A percentile compares a stretch with the other conserved stretches of the same genome.
Evolutionary conservation across 228 moss, liverwort and hornwort species (phyloP).

Genomic region (Sphagnum magellanicum): DNA sequence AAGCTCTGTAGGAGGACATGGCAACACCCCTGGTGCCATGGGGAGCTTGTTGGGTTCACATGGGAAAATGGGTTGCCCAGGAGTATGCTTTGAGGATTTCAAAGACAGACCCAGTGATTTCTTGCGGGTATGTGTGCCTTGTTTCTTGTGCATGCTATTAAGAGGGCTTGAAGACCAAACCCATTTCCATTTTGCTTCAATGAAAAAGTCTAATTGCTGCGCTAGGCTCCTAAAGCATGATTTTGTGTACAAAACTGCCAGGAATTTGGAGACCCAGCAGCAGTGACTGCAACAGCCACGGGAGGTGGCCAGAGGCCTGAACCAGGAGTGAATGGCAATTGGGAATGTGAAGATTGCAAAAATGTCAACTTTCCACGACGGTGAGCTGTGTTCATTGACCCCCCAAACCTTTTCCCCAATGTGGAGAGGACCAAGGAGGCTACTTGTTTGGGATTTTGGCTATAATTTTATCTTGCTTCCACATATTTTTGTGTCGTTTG

Average conservation of each 20-base stretch:
- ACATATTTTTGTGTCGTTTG: no score
- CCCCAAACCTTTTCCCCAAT: no score
- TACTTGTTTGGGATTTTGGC: no score
- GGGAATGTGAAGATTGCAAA: conserved; percentile 99
- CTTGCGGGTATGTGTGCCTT: conserved; percentile 55
- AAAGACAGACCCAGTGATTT: conserved; percentile 98
- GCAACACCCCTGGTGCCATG: conserved; percentile 42
- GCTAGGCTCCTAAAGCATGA: no score
- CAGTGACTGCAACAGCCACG: conserved; percentile 96
- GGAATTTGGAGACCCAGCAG: conserved; percentile 99
- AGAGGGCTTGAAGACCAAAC: no score
- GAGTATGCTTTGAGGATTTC: conserved; percentile 89
- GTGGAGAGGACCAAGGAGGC: no score
- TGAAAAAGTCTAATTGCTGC: no score
- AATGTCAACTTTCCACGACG: conserved; percentile 98
- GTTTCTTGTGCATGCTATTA: no score
- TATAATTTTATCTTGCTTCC: no score
- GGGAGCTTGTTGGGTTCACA: conserved; percentile 56
- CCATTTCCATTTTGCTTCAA: no score
- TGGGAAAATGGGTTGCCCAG: conserved; percentile 60
- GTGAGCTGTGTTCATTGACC: conserved; percentile 23
- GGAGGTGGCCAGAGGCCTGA: conserved; percentile 98
- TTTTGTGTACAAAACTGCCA: conserved; percentile 15
- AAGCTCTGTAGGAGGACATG: conserved; percentile 53
- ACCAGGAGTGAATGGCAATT: conserved; percentile 90